phyloP scores from a whole-genome alignment of 768 basidiomycete species.

The Mycena rebaudengoi region DNA sequence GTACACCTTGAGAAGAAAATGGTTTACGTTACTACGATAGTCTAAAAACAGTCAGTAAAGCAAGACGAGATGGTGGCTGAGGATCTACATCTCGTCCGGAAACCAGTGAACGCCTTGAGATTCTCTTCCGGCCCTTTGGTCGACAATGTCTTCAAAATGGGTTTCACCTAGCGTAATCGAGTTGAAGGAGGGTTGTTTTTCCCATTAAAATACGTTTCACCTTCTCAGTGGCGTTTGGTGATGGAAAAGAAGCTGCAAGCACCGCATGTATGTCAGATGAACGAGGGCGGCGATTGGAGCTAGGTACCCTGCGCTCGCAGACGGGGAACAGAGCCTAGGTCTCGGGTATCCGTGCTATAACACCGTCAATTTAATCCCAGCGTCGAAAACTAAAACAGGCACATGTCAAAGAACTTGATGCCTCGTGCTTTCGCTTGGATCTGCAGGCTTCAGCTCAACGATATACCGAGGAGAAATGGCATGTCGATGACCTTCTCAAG shows the following conservation, averaged over 20 bases:
- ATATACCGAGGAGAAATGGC: conserved; percentile 14
- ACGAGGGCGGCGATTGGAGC: conserved; percentile 11
- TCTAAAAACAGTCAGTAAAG: conserved; percentile 47
- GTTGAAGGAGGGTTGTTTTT: conserved; percentile 4
- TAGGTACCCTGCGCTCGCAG: conserved; percentile 41
- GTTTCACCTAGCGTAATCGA: conserved; percentile 44
- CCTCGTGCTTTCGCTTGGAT: conserved; percentile 82
- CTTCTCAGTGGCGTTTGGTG: conserved; percentile 67
- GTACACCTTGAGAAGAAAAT: conserved; percentile 27
- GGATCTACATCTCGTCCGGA: conserved; percentile 74
- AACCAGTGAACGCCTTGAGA: conserved; percentile 72
- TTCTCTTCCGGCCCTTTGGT: conserved; percentile 71
- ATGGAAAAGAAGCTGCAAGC: conserved; percentile 59
- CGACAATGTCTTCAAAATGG: conserved; percentile 73
- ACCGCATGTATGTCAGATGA: conserved; percentile 30
- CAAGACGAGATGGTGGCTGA: conserved; percentile 10
- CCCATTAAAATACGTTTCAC: conserved; percentile 29
- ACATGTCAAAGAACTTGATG: conserved; percentile 90
- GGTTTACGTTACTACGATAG: conserved; percentile 76
- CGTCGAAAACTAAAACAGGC: conserved; percentile 23
- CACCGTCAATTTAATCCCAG: conserved; percentile 19
- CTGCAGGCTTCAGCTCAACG: conserved; percentile 44
- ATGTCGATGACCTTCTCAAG: conserved; percentile 74
- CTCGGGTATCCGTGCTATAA: conserved; percentile 77
- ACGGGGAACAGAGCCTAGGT: conserved; percentile 55